Percentiles rank a stretch among this genome's conserved stretches.
Conservation (phyloP, 768 basidiomycete species). For the Sarcodon aspratus region DNA sequence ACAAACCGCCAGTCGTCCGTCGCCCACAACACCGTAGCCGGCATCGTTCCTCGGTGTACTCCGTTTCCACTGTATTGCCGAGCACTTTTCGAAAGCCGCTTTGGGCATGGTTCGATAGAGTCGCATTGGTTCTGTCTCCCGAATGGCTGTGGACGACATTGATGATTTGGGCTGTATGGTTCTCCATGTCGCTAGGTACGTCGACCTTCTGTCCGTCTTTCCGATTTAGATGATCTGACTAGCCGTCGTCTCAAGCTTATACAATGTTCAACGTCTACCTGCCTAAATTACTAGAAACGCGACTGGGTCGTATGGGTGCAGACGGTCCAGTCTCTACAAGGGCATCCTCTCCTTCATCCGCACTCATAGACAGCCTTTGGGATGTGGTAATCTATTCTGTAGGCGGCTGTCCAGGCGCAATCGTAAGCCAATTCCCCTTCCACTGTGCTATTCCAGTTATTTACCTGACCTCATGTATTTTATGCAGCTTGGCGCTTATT, state of each 20-base stretch:
- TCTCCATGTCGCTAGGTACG: constrained; percentile 64
- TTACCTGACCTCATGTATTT: not conserved
- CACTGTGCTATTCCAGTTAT: no score
- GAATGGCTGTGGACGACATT: constrained; percentile 72
- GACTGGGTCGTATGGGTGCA: constrained; percentile 13
- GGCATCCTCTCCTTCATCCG: constrained; percentile 19
- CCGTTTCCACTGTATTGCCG: constrained; percentile 28
- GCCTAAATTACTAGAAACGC: constrained; percentile 73
- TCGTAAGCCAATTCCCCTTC: constrained; percentile 36
- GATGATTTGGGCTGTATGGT: constrained; percentile 74
- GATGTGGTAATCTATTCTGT: constrained; percentile 82
- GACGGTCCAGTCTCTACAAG: not conserved
- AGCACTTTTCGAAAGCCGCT: constrained; percentile 45
- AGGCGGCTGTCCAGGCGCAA: constrained; percentile 75
- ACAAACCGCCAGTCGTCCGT: constrained; percentile 4
- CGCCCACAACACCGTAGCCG: constrained; percentile 24
- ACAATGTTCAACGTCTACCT: constrained; percentile 93
- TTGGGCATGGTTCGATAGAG: constrained; percentile 57
- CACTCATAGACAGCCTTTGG: constrained; percentile 57
- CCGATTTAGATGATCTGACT: not conserved
- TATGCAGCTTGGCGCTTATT: constrained; percentile 68
- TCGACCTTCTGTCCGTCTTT: not conserved
- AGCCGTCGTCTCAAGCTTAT: constrained; percentile 35
- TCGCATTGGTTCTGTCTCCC: constrained; percentile 59
- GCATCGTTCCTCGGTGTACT: constrained; percentile 16